These are phyloP conservation scores for Asterophora lycoperdoides DNA, from an alignment of 768 basidiomycete genomes.

Conservation along the genomic window DNA sequence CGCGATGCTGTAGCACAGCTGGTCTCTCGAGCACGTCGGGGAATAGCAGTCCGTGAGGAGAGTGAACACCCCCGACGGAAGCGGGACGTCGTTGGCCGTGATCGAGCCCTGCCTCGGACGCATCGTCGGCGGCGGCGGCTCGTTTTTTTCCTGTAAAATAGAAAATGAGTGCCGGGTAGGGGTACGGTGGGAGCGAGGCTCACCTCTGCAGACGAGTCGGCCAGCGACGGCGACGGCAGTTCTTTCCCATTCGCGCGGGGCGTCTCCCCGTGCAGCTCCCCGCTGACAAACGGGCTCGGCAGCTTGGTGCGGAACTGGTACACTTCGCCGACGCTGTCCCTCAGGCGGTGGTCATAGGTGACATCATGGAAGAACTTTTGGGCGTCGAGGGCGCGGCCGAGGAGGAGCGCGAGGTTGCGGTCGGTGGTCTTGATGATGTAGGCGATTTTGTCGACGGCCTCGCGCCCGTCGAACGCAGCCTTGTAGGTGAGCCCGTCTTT, in stretches of 20 bases:
- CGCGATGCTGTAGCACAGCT: conserved; percentile 95
- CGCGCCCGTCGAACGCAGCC: conserved; percentile 94
- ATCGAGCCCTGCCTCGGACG: conserved; percentile 39
- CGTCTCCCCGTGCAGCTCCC: conserved; percentile 65
- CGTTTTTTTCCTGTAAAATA: conserved; percentile 26
- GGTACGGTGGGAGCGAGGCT: too few relatives aligned
- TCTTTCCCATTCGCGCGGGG: too few relatives aligned
- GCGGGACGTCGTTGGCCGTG: conserved; percentile 55
- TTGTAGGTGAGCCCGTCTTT: conserved; percentile 97
- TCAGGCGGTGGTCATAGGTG: conserved; percentile 93
- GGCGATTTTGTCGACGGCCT: conserved; percentile 95
- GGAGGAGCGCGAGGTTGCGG: conserved; percentile 87
- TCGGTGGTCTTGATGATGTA: conserved; percentile 99
- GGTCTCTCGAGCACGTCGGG: conserved; percentile 91
- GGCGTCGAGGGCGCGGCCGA: conserved; percentile 94
- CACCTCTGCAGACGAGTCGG: conserved; percentile 27
- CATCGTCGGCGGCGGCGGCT: conserved; percentile 25
- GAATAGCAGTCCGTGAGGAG: conserved; percentile 97
- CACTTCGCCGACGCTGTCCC: conserved; percentile 84
- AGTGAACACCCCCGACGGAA: conserved; percentile 95
- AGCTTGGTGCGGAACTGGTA: conserved; percentile 90
- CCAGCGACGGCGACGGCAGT: conserved; percentile 10
- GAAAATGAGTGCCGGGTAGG: too few relatives aligned
- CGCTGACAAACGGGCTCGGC: conserved; percentile 80
- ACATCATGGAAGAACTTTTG: conserved; percentile 99